Evolutionary conservation across 2,329 filamentous ascomycete species (phyloP), one percentile per base, ranked within the genome.

Genomic region (Pezicula neosporulosa): DNA sequence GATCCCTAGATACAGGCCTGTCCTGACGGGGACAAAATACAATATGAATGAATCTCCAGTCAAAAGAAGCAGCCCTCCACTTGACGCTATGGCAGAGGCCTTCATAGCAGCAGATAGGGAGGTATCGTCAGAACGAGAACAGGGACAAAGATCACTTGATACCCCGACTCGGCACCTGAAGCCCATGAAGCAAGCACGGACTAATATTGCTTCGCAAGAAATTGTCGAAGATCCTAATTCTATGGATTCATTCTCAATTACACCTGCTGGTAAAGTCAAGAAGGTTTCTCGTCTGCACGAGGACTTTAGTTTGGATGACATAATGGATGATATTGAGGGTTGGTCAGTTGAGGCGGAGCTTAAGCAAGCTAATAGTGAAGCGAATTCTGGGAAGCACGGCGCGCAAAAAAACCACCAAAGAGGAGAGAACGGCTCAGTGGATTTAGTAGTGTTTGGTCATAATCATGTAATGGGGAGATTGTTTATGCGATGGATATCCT

Each of bases 41-140:
- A 59, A 46, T 16, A 12, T 28, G 6, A 16, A 8, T 36, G 30
- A 37, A 27, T 56, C 57, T 16, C 44, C 51, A 8, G 18, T 52
- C 2, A 43, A 50, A 8, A 57, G 63, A 56, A 67, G 65, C 35
- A 78, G 74, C 30, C 72, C 74, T 6, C 60, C 60, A 0, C 55
- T 75, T 15, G 69, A 66, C 49, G 77, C 74, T 6, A 78, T 79
- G 73, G 77, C 77, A 0, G 67, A 75, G 52, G 73, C 74, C 6
- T 81, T 80, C 52, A 63, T 72, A 27, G 63, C 69, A n/a, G 76
- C 74, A 6, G 77, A 80, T 54, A 49, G 52, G 7, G 49, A 61
- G 18, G 46, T 46, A n/a, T 52, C 53, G 21, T 13, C 49, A 53
- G 53, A 61, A 42, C 24, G 54, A 50, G 33, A 56, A 38, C 30